A percentile compares a stretch with the other conserved stretches of the same genome.
phyloP scores from a whole-genome alignment of 768 basidiomycete genomes.

The Rhodotorula babjevae region DNA sequence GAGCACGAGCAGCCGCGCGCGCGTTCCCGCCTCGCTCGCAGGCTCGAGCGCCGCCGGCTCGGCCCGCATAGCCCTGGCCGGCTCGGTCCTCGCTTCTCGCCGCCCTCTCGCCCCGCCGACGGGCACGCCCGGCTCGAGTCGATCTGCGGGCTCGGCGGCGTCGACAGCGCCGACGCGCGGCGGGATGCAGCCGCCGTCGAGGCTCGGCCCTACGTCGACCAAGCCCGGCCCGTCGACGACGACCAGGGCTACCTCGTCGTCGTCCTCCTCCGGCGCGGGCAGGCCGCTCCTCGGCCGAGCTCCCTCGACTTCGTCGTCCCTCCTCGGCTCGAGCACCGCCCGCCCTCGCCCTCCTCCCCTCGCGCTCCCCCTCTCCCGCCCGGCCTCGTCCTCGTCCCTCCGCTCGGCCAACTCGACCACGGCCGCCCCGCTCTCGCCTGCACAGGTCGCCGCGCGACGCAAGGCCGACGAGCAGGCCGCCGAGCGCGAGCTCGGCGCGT shows the following conservation, averaged over 20 bases:
- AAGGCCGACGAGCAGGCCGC: neutral
- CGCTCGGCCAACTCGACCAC: neutral
- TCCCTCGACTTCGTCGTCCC: neutral
- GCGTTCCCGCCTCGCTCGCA: neutral
- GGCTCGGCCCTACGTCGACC: neutral
- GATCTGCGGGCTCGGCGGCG: neutral
- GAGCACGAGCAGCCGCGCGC: neutral
- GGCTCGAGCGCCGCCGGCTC: neutral
- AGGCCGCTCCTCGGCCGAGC: neutral
- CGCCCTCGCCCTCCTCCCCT: neutral
- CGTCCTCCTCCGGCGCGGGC: neutral
- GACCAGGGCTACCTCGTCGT: neutral
- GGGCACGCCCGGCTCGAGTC: no score
- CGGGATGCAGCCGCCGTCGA: neutral
- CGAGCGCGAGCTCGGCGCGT: slow-evolving; percentile 16
- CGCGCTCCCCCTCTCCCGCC: slow-evolving; percentile 1
- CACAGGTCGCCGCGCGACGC: neutral
- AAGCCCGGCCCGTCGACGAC: neutral
- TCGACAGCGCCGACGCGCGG: neutral
- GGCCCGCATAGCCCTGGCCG: neutral
- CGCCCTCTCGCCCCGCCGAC: neutral
- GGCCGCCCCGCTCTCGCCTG: neutral
- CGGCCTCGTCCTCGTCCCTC: slow-evolving; percentile 4
- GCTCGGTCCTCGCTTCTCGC: no score
- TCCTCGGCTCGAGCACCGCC: neutral